Evolutionary conservation across 2,329 filamentous ascomycete genomes (phyloP), one percentile per base, ranked within the genome.

Genomic region (Diplodia mutila): DNA sequence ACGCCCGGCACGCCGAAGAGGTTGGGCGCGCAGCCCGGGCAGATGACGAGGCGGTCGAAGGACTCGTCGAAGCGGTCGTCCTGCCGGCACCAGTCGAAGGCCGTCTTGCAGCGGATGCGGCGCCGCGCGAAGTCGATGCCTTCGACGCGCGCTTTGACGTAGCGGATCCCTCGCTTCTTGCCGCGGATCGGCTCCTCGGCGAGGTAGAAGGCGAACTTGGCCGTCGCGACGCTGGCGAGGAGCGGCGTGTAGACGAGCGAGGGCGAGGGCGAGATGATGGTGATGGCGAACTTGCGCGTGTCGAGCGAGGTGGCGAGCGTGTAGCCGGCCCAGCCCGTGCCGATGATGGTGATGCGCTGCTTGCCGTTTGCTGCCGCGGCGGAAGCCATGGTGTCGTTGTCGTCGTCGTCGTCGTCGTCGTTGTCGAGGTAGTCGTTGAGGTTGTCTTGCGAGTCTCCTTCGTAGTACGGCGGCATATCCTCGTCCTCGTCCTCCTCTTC

Each of bases 201-300:
- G 1, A 83, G 75, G 25, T 79, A 76, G 69, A 82, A 81, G 65
- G 82, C 77, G 75, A 82, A 83, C 34, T 82, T 75, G 1, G 79
- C 80, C 53, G 79, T 80, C 8, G 82, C 81, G 23, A 80, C 81
- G 42, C 67, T 70, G 69, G 65, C 68, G 53, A 84, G 76, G 2
- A 83, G 73, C 8, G 82, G 81, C 0, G 81, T 84, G 67, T 83
- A 80, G 57, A 80, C 79, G 34, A 80, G 77, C 3, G 80, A 83
- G 7, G 80, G 74, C 7, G 77, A 68, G 1, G 81, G 81, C 0
- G 81, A 82, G 18, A 83, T 78, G 46, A 82, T 72, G 1, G 75
- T 78, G 39, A 83, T 72, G 49, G 77, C 73, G 70, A 80, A 82
- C 61, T 77, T 77, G 4, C 72, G 72, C 23, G 76, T 69, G 48